Evolutionary conservation across 2,329 filamentous ascomycete species (phyloP), one percentile per base, ranked within the genome.

Genomic region (Teratosphaeriaceae sp.): DNA sequence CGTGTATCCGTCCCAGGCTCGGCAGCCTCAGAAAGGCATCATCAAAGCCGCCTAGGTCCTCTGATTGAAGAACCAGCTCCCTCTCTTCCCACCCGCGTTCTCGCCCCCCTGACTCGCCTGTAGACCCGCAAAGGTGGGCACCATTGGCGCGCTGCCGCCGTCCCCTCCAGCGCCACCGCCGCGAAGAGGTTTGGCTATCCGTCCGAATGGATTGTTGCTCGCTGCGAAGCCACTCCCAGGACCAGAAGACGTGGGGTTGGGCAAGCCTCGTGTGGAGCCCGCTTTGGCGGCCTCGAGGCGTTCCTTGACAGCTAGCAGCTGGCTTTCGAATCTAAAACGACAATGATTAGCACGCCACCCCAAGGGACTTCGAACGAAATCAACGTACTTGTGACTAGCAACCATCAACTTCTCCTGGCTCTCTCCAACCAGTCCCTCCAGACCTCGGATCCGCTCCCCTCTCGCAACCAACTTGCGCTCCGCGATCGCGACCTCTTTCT

Each of bases 401-500:
- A 90, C 85, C 23, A 90, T 94, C 64, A 98, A 78, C 73, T 98
- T 98, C 74, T 98, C 92, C 71, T 98, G 92, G 62, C 88, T 94
- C 66, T 98, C 92, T 65, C 95, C 88, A 57, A 98, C 76, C 60
- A 98, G 72, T 60, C 79, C 84, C 71, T 98, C 92, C 36, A 98
- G 74, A 63, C 86, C 94, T 66, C 94, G 84, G 63, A 98, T 98
- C 45, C 92, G 85, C 74, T 98, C 92, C 62, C 97, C 97, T 56
- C 92, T 78, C 19, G 92, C 92, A 65, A 94, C 94, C 49, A 98
- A 76, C 69, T 98, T 98, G 57, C 92, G 81, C 74, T 98, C 92
- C 0, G 92, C 92, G 62, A 98, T 98, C 43, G 92, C 92, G 43
- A 98, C 92, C 69, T 98, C 92, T 75, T 98, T 97, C 81, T 98